These are phyloP conservation scores for Solanum chilense DNA, from an alignment of 257 asterid species.

Conservation along the genomic window DNA sequence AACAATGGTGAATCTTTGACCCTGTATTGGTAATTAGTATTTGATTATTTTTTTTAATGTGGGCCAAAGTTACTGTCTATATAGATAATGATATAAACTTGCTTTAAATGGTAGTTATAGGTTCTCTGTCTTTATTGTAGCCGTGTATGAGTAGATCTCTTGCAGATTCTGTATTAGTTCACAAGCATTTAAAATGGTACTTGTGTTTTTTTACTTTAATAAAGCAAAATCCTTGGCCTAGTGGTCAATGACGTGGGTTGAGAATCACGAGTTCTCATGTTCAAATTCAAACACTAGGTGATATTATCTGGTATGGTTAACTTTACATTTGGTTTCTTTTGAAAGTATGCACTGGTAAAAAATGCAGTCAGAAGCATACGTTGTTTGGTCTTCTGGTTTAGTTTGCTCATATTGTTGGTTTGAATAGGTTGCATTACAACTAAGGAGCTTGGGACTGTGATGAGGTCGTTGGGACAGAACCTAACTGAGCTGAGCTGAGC, in stretches of 20 bases:
- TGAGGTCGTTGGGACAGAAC: conserved; percentile 60
- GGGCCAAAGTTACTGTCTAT: neutral
- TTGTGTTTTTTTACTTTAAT: neutral
- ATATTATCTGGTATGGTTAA: neutral
- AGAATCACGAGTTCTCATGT: neutral
- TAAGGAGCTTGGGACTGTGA: conserved; percentile 59
- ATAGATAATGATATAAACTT: neutral
- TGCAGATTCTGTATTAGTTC: neutral
- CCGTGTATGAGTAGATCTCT: neutral
- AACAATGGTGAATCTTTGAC: neutral
- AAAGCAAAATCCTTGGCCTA: neutral
- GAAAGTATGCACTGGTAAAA: neutral
- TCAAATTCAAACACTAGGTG: neutral
- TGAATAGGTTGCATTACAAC: conserved; percentile 54
- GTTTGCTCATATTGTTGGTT: neutral
- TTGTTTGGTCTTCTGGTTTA: neutral
- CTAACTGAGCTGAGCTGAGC: conserved; percentile 69
- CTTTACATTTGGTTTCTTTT: neutral
- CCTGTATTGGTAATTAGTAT: neutral
- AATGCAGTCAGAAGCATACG: neutral
- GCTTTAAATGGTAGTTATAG: no score
- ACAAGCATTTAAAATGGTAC: neutral
- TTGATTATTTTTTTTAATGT: no score
- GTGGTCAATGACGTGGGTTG: neutral
- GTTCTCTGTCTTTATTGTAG: neutral